Conservation (phyloP, 768 basidiomycete genomes). For the Amanita inopinata region DNA sequence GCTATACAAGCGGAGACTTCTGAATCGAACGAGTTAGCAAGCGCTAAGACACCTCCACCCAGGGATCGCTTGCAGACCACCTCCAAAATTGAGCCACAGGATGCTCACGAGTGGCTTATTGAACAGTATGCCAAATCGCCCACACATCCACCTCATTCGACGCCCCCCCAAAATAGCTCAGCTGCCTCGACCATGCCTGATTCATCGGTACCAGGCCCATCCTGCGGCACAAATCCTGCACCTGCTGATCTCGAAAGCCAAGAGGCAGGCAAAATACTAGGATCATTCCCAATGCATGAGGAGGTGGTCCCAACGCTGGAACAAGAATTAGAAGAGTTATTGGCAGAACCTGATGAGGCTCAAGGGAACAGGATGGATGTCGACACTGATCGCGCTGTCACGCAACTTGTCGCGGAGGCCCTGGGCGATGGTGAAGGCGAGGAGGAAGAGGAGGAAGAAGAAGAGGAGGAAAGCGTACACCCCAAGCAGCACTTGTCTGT, state of each 20-base stretch:
- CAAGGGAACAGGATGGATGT: constrained; percentile 30
- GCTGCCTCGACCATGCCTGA: background rate
- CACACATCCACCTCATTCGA: constrained; percentile 3
- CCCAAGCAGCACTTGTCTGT: constrained; percentile 17
- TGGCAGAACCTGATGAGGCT: constrained; percentile 23
- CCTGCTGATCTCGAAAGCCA: background rate
- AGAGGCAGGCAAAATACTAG: no score
- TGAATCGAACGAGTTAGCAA: background rate
- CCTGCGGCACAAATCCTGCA: background rate
- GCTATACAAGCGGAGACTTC: no score
- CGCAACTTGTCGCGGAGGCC: constrained; percentile 35
- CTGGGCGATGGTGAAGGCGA: constrained; percentile 19
- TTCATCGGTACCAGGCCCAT: background rate
- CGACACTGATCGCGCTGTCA: constrained; percentile 33
- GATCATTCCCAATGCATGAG: constrained; percentile 18
- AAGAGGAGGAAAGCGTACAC: constrained; percentile 9
- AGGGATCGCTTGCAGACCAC: background rate
- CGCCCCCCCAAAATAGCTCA: background rate
- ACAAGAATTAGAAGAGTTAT: constrained; percentile 34
- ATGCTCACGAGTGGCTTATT: constrained; percentile 53
- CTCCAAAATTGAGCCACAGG: constrained; percentile 29
- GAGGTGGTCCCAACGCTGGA: constrained; percentile 32
- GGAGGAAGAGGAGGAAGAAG: no score
- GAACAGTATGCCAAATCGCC: constrained; percentile 27
- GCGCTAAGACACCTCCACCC: background rate